Evolutionary conservation across 345 rosid species (phyloP), one percentile per base, ranked within the genome.

Genomic region (Erucastrum elatum): DNA sequence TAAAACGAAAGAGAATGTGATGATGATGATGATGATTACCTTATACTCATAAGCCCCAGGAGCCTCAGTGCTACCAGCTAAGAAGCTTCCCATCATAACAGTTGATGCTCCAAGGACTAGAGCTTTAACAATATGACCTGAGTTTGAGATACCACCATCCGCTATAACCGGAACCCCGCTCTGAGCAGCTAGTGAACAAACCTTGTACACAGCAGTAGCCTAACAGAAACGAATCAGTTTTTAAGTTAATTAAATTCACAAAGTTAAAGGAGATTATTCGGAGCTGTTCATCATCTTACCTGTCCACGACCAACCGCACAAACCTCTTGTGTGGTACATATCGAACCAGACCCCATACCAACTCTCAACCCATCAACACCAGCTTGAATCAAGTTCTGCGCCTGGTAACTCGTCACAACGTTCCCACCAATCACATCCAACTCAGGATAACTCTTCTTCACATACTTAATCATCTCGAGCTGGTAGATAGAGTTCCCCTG

Each of bases 161-260:
- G 98, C 99, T 82, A 95, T 88, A 46, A 91, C 91, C 8, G 99
- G 99, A 35, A 93, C 83, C 70, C 89, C 90, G 65, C 84, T 78
- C 72, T 84, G 91, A 15, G 96, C 81, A 69, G 98, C 94, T 3
- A 92, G 44, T 12, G 90, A 86, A 55, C 98, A 84, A 69, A 92
- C 98, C 85, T 95, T 93, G 86, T 91, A 95, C 55, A 95, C 96
- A 34, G 99, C 99, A 69, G 98, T 87, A 81, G 98, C 98, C 99
- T 94, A 64, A 63, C 9, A 37, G 1, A 25, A 35, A 69, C 17
- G 8, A 71, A 30, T 37, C 27, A 7, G 58, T 31, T 30, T 30
- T 29, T 29, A 7, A 35, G 53, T 39, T 11, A 16, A 0, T 15
- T 29, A 29, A 29, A 29, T 29, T 29, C 30, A 29, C 2, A 29